Base-by-base conservation (phyloP, 2,329 filamentous ascomycete genomes). In the Lecanoromycetidae sp. region DNA sequence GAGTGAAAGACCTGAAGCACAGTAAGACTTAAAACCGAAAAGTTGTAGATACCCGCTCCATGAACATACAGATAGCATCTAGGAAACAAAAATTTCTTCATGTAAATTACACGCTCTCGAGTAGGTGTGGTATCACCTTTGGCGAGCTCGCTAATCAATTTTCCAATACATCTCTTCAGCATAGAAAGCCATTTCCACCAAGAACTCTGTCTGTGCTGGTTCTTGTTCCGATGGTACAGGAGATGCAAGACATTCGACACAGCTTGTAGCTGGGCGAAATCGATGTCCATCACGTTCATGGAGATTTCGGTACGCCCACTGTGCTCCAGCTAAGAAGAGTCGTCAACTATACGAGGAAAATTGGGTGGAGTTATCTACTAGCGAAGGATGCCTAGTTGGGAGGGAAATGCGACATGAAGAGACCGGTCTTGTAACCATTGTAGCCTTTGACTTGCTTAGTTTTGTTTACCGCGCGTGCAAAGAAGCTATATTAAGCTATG, bases 201-300 rank as follows among this genome's bases (percentile, higher is more conserved):
- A 60, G 79, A 77, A 25, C 80, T 76, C 52, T 75, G 72, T 46
- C 80, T 80, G 64, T 96, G 90, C 67, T 96, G 90, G 67, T 95
- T 96, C 60, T 80, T 82, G 69, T 95, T 91, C 57, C 87, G 85
- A 61, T 86, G 80, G 63, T 81, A 77, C 57, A 93, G 76, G 55
- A 84, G 75, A 58, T 82, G 72, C 36, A 95, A 76, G 38, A 88
- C 66, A 41, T 74, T 56, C 58, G 66, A 22, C 3, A 36, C 17
- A 36, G 10, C 36, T 22, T 42, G 20, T 26, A 50, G 12, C 33
- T 42, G 48, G 23, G 9, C 12, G 23, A 42, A 6, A 5, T 47
- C 13, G 1, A 29, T 27, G 9, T 42, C 38, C 45, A 47, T 47
- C 15, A n/a, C n/a, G n/a, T n/a, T 23, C 15, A 9, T 23, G 4